Evolutionary conservation across 176 grass and related monocot species (phyloP), one percentile per base, ranked within the genome.

Genomic region (Calamus simplicifolius): DNA sequence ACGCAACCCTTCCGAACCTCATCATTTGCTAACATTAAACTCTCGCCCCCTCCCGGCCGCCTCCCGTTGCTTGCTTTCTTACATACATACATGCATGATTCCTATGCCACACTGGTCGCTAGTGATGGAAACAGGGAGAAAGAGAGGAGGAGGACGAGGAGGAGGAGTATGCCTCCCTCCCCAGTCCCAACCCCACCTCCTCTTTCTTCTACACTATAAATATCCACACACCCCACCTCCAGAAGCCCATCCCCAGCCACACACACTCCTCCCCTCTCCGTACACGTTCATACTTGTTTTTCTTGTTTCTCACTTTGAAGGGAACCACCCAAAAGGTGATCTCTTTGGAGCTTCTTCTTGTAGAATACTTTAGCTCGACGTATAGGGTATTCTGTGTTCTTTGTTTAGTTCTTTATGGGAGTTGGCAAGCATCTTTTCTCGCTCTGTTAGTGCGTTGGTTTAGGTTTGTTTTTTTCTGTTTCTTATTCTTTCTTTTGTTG

Each of bases 21-120:
- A 81, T 81, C 74, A 89, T 87, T 84, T 80, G 89, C 58, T 73
- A 87, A 71, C 89, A 87, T 93, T 93, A 81, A 93, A 56, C 10
- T 73, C 72, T n/a, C 59, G 15, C 48, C 63, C 69, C 51, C 59
- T 53, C 19, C 68, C 66, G 26, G 50, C 52, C 66, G 56, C 29
- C 67, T 50, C 31, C 1, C 52, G 5, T 51, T 49, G 17, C 55
- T 52, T 27, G 29, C 13, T 58, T 27, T 23, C 21, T 23, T 23
- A 43, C 67, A 75, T 74, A 27, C 61, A 27, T 50, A 52, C 61
- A 65, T 73, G 54, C 58, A 72, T 48, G 50, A 48, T 51, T 62
- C 48, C 57, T 54, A 49, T 38, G 27, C 27, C 27, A 52, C 26
- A 14, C 57, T 13, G 2, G 35, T 12, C 26, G 6, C 57, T 13